Percentiles rank a stretch among this genome's conserved stretches.
These are phyloP conservation scores for Camelina sativa DNA, from an alignment of 345 rosid species.

Conservation along the genomic window DNA sequence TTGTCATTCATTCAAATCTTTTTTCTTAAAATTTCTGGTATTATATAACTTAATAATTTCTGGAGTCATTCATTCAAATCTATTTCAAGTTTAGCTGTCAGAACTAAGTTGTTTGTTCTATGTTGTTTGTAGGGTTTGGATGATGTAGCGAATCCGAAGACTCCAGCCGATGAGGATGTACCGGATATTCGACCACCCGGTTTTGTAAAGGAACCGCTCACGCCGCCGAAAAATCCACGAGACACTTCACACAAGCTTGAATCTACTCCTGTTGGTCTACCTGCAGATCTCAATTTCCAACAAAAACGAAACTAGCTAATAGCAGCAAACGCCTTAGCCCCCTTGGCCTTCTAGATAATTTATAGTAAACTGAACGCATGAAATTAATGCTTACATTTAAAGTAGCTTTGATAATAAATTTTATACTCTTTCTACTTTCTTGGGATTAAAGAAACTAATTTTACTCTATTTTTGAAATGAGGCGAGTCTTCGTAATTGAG, in stretches of 20 bases:
- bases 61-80: not conserved
- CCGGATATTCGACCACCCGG: conserved; percentile 44
- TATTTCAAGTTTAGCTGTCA: not conserved
- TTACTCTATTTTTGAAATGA: conserved; percentile 14
- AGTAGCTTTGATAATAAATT: conserved; percentile 28
- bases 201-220: conserved; percentile 42
- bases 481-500: conserved; percentile 1
- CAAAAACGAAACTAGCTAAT: conserved; percentile 40
- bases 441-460: conserved; percentile 26
- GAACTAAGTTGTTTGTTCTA: conserved; percentile 1
- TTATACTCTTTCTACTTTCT: conserved; percentile 27
- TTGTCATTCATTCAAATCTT: not conserved
- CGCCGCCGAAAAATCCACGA: conserved; percentile 36
- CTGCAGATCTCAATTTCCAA: conserved; percentile 42
- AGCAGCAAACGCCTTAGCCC: conserved; percentile 2
- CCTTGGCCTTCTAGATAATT: not conserved
- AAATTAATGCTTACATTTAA: conserved; percentile 13
- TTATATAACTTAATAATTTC: not conserved
- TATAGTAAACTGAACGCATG: not conserved
- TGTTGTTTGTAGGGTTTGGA: conserved; percentile 42
- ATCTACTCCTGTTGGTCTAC: conserved; percentile 44
- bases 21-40: no score
- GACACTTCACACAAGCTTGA: conserved; percentile 45
- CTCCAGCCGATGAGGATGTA: conserved; percentile 40
- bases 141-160: conserved; percentile 49